phyloP scores from a whole-genome alignment of 179 eudicot species.

The Monotropa hypopitys region DNA sequence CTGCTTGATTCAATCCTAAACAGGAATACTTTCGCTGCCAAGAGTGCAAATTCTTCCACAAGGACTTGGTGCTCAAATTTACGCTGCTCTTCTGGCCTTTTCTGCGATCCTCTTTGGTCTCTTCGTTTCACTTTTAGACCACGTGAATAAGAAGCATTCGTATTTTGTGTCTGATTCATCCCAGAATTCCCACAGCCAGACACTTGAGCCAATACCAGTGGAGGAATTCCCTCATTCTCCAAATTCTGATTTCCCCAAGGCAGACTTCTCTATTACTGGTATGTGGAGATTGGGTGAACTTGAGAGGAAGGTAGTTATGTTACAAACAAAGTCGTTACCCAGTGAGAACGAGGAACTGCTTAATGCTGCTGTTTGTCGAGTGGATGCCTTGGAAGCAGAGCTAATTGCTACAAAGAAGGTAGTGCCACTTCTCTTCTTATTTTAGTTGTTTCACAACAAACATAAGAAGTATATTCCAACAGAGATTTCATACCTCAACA shows the following conservation, averaged over 20 bases:
- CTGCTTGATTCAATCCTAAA: background rate
- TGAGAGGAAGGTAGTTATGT: slow-evolving; percentile 49
- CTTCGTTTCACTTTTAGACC: slow-evolving; percentile 24
- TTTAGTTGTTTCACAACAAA: background rate
- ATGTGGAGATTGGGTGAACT: slow-evolving; percentile 46
- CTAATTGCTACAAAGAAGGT: slow-evolving; percentile 73
- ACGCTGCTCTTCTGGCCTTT: slow-evolving; percentile 29
- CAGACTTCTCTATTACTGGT: slow-evolving; percentile 29
- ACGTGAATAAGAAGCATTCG: slow-evolving; percentile 25
- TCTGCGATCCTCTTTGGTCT: slow-evolving; percentile 25
- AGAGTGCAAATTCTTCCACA: slow-evolving; percentile 21
- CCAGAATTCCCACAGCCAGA: slow-evolving; percentile 6
- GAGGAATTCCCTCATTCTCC: slow-evolving; percentile 33
- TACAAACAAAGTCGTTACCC: slow-evolving; percentile 52
- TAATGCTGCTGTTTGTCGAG: slow-evolving; percentile 57
- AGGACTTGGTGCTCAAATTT: slow-evolving; percentile 21
- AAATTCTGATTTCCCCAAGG: slow-evolving; percentile 23
- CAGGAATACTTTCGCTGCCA: slow-evolving; percentile 20
- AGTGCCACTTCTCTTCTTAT: background rate
- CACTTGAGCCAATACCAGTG: slow-evolving; percentile 15
- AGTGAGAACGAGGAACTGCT: slow-evolving; percentile 54
- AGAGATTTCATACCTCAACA: too few relatives aligned
- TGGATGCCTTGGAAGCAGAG: slow-evolving; percentile 72
- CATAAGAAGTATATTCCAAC: background rate
- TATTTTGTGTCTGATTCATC: slow-evolving; percentile 9